Evolutionary conservation across 768 basidiomycete species (phyloP), one percentile per base, ranked within the genome.

Genomic region (Mycena alexandri): DNA sequence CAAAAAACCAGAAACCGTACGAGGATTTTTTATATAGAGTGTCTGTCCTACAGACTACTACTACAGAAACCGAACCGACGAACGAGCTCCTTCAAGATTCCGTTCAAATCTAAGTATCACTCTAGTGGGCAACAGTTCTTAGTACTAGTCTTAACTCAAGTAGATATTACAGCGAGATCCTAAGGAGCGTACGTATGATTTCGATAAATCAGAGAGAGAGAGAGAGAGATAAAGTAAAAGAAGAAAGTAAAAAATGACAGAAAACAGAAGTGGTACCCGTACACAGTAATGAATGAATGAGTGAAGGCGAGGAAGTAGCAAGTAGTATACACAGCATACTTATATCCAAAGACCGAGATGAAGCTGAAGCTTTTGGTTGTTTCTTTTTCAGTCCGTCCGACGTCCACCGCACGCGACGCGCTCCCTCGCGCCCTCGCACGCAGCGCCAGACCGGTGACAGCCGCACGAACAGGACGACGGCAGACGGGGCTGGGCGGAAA

Each of bases 301-400:
- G 34, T 22, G 43, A 47, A 43, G 17, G 17, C 10, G 33, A 21
- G 21, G 60, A 36, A 41, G 24, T 42, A 21, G 43, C 19, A 54
- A 48, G 22, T 53, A 56, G 53, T 55, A 63, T 55, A 63, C 46
- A 63, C 19, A 48, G 6, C 54, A 53, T 47, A 54, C 33, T 54
- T 44, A 63, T 63, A 63, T 63, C 53, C 62, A 46, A 56, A 38
- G 24, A 63, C 46, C 62, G 36, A 63, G 62, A 63, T 50, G 17
- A 14, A 38, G 38, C 10, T 38, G 34, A 36, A 36, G 34, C 34
- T 36, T 29, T 58, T 19, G 21, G 21, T 46, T 48, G 22, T n/a
- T n/a, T 63, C 17, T 29, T 63, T 63, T 61, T 51, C 48, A 61
- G 59, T 51, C 48, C 60, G 50, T 17, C 17, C 19, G 38, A 36